Percentiles rank a stretch among this genome's conserved stretches.
phyloP scores from a whole-genome alignment of 306 rosid genomes.

The Dicorynia guianensis region DNA sequence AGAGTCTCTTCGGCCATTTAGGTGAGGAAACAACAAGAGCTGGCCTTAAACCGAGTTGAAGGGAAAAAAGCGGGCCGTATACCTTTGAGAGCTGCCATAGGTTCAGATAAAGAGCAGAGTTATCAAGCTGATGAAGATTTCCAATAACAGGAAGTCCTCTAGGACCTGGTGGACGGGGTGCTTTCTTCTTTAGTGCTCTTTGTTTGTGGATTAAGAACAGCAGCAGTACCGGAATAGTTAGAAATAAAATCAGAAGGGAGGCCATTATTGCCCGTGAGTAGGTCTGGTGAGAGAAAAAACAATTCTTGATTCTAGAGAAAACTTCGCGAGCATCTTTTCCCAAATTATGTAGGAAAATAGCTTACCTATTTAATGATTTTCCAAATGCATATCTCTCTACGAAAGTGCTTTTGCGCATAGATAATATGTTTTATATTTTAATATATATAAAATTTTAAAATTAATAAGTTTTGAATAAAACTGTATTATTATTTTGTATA shows the following conservation, averaged over 20 bases:
- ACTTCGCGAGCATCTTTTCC: too few species aligned
- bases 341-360: too few species aligned
- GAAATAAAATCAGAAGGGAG: not conserved
- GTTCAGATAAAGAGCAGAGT: constrained; percentile 14
- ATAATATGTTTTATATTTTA: too few species aligned
- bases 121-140: constrained; percentile 48
- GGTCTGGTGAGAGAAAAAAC: not conserved
- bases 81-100: constrained; percentile 34
- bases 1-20: constrained; percentile 30
- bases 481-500: too few species aligned
- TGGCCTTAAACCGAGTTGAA: constrained; percentile 39
- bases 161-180: constrained; percentile 42
- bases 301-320: too few species aligned
- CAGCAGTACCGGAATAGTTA: not conserved
- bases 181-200: not conserved
- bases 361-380: too few species aligned
- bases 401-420: too few species aligned
- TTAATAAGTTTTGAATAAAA: too few species aligned
- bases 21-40: constrained; percentile 32
- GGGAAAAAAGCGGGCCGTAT: constrained; percentile 46
- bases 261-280: not conserved
- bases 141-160: constrained; percentile 57
- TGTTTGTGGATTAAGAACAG: not conserved
- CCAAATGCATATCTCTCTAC: too few species aligned
- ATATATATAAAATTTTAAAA: too few species aligned